These are phyloP conservation scores for Chrysoporthe cubensis DNA, from an alignment of 2,329 filamentous ascomycete species.

Conservation along the genomic window DNA sequence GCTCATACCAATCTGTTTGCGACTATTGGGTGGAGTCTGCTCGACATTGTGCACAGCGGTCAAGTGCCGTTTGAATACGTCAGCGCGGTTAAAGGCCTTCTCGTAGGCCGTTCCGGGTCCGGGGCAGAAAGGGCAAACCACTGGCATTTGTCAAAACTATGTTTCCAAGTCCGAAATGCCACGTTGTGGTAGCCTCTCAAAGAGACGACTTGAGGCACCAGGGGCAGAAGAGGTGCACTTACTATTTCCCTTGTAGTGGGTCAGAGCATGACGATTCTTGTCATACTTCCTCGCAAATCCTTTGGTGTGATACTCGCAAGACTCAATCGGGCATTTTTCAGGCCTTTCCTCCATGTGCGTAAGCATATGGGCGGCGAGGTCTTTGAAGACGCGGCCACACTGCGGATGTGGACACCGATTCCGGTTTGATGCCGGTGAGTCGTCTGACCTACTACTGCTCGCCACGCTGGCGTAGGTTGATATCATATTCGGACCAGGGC, in stretches of 20 bases:
- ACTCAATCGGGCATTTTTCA: slow-evolving; percentile 93
- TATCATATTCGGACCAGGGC: slow-evolving; percentile 22
- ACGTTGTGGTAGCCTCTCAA: too few species aligned
- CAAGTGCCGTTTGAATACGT: slow-evolving; percentile 95
- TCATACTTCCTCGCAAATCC: slow-evolving; percentile 97
- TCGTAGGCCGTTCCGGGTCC: slow-evolving; percentile 85
- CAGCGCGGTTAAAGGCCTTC: slow-evolving; percentile 94
- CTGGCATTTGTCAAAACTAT: slow-evolving; percentile 41
- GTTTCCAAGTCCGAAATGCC: not conserved
- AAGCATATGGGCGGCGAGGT: slow-evolving; percentile 86
- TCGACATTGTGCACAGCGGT: slow-evolving; percentile 93
- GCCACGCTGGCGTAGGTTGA: slow-evolving; percentile 18
- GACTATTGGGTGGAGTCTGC: slow-evolving; percentile 88
- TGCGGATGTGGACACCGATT: slow-evolving; percentile 60
- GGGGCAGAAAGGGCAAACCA: slow-evolving; percentile 96
- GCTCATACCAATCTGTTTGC: slow-evolving; percentile 56
- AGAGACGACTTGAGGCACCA: not conserved
- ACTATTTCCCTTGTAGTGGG: slow-evolving; percentile 89
- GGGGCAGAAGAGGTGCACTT: not conserved
- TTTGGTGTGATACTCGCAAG: slow-evolving; percentile 91
- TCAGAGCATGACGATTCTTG: slow-evolving; percentile 94
- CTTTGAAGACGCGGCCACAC: slow-evolving; percentile 64
- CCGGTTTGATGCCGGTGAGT: slow-evolving; percentile 44
- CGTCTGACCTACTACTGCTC: slow-evolving; percentile 37
- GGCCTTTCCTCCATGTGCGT: slow-evolving; percentile 93